A percentile compares a stretch with the other conserved stretches of the same genome.
Conservation (phyloP, 2,329 filamentous ascomycete species). For the Anisogramma anomala region DNA sequence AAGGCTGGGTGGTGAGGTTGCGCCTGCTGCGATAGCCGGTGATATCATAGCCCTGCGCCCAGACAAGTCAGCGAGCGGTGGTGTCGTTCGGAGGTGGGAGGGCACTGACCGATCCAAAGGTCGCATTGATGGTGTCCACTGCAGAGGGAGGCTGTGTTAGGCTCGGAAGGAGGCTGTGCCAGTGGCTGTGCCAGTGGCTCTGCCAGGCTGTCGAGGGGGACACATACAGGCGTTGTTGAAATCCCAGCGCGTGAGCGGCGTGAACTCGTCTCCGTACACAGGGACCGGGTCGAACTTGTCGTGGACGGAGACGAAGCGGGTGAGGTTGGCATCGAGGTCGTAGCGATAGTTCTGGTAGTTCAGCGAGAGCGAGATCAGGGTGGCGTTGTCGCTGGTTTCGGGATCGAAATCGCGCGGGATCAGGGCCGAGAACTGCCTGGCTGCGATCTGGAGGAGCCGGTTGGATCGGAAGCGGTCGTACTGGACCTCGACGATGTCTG, state of each 20-base stretch:
- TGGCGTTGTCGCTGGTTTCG: constrained; percentile 27
- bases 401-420: constrained; percentile 28
- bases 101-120: constrained; percentile 15
- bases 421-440: constrained; percentile 3
- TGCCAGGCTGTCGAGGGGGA: not conserved
- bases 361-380: constrained; percentile 31
- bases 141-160: not conserved
- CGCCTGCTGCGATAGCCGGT: constrained; percentile 35
- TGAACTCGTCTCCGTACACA: constrained; percentile 39
- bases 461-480: constrained; percentile 23
- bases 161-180: not conserved
- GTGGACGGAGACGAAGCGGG: constrained; percentile 35
- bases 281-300: constrained; percentile 27
- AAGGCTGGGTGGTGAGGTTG: constrained; percentile 37
- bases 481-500: constrained; percentile 30
- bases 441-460: constrained; percentile 3
- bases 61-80: not conserved
- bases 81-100: not conserved
- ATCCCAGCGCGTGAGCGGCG: constrained; percentile 36
- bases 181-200: not conserved
- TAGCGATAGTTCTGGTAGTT: constrained; percentile 36
- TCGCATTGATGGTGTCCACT: constrained; percentile 24
- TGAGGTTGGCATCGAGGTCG: constrained; percentile 33
- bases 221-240: constrained; percentile 22
- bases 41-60: constrained; percentile 17